Evolutionary conservation across 2,329 filamentous ascomycete genomes (phyloP).

Genomic region (Diaporthe velutina): DNA sequence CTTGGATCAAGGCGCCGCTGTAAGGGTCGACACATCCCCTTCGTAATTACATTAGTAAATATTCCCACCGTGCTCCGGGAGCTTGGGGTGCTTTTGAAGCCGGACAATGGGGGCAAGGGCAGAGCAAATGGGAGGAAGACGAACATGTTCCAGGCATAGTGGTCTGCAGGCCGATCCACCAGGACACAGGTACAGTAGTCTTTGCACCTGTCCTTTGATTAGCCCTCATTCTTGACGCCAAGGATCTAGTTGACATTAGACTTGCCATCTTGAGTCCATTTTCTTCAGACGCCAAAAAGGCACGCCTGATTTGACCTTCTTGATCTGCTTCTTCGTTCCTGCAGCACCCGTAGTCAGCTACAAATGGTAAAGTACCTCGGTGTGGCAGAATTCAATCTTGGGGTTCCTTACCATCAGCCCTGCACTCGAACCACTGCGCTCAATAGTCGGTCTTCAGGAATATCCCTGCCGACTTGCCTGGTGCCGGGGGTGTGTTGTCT

Average conservation of each 20-base stretch:
- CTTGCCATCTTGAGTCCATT: background rate
- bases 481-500: background rate
- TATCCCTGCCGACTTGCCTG: background rate
- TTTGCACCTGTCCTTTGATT: background rate
- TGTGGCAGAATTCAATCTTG: no score
- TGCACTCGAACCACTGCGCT: background rate
- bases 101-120: background rate
- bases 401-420: background rate
- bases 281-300: background rate
- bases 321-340: background rate
- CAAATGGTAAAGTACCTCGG: background rate
- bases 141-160: background rate
- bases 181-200: background rate
- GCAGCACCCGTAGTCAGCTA: background rate
- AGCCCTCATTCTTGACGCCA: background rate
- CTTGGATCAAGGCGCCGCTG: background rate
- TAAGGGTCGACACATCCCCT: background rate
- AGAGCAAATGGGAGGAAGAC: background rate
- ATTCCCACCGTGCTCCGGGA: background rate
- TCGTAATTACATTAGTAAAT: background rate
- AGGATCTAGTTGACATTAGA: background rate
- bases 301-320: background rate
- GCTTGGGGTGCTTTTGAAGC: background rate
- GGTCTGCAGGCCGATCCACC: background rate
- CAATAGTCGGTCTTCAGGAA: background rate